phyloP scores from a whole-genome alignment of 192 early-diverging fungal species.

The Linnemannia zychae region DNA sequence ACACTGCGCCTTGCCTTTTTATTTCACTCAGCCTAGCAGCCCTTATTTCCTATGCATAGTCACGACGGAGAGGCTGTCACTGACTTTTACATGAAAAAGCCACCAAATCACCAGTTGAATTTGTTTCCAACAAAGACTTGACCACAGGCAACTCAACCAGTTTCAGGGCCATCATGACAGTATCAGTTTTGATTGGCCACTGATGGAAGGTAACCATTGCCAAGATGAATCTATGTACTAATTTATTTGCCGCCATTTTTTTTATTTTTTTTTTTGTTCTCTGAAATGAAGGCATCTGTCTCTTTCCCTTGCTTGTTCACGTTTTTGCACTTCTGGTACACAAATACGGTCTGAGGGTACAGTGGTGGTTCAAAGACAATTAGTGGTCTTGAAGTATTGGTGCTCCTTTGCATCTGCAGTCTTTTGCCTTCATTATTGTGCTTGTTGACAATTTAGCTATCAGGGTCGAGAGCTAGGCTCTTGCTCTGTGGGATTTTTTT shows the following conservation, averaged over 20 bases:
- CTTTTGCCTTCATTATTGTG: neutral
- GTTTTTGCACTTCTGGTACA: neutral
- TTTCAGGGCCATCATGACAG: neutral
- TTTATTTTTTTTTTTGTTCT: neutral
- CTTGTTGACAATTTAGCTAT: neutral
- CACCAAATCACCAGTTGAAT: too few species aligned
- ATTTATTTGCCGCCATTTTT: neutral
- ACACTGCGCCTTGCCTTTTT: neutral
- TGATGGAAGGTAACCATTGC: neutral
- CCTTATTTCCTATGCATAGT: neutral
- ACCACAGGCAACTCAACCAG: neutral
- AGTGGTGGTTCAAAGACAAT: neutral
- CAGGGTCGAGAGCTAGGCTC: neutral
- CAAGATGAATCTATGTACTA: too few species aligned
- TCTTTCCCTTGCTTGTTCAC: neutral
- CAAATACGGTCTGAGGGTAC: neutral
- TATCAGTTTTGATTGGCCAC: neutral
- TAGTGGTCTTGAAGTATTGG: neutral
- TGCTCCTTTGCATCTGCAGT: neutral
- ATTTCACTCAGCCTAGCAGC: neutral
- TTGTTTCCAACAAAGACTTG: too few species aligned
- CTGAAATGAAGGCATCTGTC: too few species aligned
- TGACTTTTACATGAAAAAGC: neutral
- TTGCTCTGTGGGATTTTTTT: neutral
- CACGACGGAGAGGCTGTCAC: too few species aligned